Evolutionary conservation across 2,329 filamentous ascomycete species (phyloP).

Genomic region (Monosporascus sp.): DNA sequence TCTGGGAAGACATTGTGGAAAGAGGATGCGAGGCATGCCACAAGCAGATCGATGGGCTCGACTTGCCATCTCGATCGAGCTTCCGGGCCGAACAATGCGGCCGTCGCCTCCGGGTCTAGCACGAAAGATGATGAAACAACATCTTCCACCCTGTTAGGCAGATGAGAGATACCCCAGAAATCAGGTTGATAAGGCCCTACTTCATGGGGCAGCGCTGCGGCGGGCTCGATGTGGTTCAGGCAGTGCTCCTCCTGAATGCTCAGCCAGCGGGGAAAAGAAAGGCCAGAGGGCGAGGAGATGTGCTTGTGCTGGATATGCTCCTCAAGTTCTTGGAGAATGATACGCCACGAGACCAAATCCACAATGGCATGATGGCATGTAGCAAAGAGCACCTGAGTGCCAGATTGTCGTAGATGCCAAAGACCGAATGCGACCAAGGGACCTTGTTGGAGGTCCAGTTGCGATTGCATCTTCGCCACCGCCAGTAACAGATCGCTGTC

Average conservation of each 20-base stretch:
- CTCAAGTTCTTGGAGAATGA: constrained; percentile 38
- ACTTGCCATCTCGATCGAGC: constrained; percentile 20
- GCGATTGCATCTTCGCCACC: not conserved
- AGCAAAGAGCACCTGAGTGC: constrained; percentile 22
- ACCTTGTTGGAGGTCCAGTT: constrained; percentile 14
- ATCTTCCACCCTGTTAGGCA: not conserved
- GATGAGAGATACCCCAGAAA: not conserved
- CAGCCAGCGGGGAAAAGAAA: constrained; percentile 33
- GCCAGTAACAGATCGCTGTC: not conserved
- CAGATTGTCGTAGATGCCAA: constrained; percentile 7
- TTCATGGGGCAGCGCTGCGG: not conserved
- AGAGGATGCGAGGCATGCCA: constrained; percentile 23
- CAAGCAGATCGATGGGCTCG: constrained; percentile 32
- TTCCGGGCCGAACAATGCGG: constrained; percentile 14
- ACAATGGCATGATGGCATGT: constrained; percentile 32
- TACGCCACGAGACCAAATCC: constrained; percentile 40
- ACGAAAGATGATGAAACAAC: constrained; percentile 1
- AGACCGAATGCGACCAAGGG: constrained; percentile 18
- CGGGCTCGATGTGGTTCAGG: not conserved
- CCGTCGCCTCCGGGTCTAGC: constrained; percentile 32
- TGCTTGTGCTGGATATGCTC: constrained; percentile 22
- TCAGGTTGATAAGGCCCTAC: constrained; percentile 2
- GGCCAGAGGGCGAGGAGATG: constrained; percentile 7
- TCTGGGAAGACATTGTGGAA: constrained; percentile 30
- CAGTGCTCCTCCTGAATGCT: constrained; percentile 28